Base-by-base conservation (phyloP, 345 rosid species). In the Isatis tinctoria region DNA sequence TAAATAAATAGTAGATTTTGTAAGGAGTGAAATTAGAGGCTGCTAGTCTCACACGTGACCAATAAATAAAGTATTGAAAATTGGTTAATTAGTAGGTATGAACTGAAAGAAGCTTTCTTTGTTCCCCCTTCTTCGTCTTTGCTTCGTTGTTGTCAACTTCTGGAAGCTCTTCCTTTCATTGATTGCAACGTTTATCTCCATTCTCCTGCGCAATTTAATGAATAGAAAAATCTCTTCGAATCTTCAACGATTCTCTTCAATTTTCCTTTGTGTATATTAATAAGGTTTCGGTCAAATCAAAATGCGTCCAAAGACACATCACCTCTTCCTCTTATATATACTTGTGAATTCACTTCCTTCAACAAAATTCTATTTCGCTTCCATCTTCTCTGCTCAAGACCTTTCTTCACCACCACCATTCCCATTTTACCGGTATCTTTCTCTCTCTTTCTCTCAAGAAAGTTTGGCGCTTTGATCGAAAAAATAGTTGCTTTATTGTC, bases 141-240 rank as follows among this genome's bases (percentile, higher is more conserved):
- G 66, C 47, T 66, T 58, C 61, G 14, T 20, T 36, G 27, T 74
- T 67, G 73, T 74, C 73, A 74, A 67, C 78, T 74, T 74, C 78
- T 74, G 61, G 73, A 74, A 74, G 73, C 73, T 22, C 24, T 22
- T 22, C 43, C 45, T 36, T 58, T 47, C 48, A 74, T 48, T 74
- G 73, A 67, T 67, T 37, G 51, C 66, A 65, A 56, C 77, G 36
- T 66, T 30, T 58, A 66, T 27, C 78, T 74, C 8, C 65, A 47
- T 74, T 74, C 54, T 59, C 67, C 30, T 27, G n/a, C 67, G 5
- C 51, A 8, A 17, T 49, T 22, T 17, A 41, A 18, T 44, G 22
- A 51, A 9, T 36, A 11, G 67, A 67, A 73, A 73, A 66, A 56
- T 51, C 54, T 40, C 44, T 48, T 49, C 67, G 73, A 74, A 67